Conservation (phyloP, 805 yeast genomes). For the Starmerella sp. region DNA sequence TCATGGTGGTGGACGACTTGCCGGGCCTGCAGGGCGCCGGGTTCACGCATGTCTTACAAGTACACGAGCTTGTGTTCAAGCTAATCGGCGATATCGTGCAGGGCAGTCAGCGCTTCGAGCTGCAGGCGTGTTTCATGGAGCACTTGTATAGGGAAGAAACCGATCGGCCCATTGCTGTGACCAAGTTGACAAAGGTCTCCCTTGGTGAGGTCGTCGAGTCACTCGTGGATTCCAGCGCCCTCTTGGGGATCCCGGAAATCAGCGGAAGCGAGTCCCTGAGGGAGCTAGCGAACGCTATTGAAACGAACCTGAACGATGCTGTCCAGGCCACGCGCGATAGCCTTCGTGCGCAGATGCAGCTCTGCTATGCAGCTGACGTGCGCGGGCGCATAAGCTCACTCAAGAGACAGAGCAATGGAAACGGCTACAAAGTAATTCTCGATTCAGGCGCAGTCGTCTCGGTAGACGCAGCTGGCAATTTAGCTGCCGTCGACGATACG, state of each 20-base stretch:
- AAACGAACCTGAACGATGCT: not conserved
- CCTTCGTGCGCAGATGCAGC: not conserved
- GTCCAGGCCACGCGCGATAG: not conserved
- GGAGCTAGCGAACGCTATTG: not conserved
- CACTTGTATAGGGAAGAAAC: conserved; percentile 15
- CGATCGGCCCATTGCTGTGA: conserved; percentile 18
- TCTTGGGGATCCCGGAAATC: conserved; percentile 1
- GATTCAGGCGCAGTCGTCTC: conserved; percentile 1
- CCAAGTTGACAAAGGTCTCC: not conserved
- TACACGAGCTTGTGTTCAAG: not conserved
- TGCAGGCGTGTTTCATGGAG: conserved; percentile 16
- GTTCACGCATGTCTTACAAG: not conserved
- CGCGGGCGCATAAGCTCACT: not conserved
- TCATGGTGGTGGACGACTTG: conserved; percentile 5
- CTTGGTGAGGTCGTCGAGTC: not conserved
- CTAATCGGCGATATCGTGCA: not conserved
- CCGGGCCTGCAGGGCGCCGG: not conserved
- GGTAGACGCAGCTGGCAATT: not conserved
- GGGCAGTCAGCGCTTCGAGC: conserved; percentile 9
- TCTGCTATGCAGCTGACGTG: not conserved
- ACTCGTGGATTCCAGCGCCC: not conserved
- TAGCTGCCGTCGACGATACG: not conserved
- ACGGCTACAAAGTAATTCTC: not conserved
- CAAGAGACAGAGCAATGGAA: not conserved
- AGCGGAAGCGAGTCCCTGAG: not conserved